phyloP scores from a whole-genome alignment of 2,329 filamentous ascomycete species.

The Harringtonia aguacate region DNA sequence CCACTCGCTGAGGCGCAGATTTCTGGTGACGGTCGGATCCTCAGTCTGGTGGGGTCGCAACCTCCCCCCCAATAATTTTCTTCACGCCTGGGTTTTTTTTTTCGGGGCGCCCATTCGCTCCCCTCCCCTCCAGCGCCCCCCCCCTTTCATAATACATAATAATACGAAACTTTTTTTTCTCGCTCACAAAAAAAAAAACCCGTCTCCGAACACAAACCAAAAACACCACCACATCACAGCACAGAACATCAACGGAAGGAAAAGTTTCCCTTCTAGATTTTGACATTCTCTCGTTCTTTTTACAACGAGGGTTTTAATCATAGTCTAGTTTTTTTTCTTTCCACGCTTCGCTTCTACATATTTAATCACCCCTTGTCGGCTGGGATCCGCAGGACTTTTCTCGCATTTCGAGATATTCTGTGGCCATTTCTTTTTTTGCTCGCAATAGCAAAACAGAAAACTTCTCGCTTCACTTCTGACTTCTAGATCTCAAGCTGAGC shows the following conservation, averaged over 20 bases:
- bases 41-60: neutral
- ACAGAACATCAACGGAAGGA: neutral
- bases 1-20: neutral
- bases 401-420: conserved; percentile 16
- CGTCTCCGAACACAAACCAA: conserved; percentile 3
- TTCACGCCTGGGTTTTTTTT: conserved; percentile 4
- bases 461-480: conserved; percentile 18
- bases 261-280: conserved; percentile 3
- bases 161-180: conserved; percentile 4
- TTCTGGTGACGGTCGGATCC: too few relatives aligned
- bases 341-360: conserved; percentile 16
- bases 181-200: conserved; percentile 6
- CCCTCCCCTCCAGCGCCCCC: too few relatives aligned
- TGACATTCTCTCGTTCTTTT: conserved; percentile 8
- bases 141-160: conserved; percentile 4
- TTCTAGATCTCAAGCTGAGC: conserved; percentile 66
- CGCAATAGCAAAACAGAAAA: conserved; percentile 29
- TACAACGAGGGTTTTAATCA: neutral
- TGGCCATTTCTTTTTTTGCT: conserved; percentile 19
- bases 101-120: conserved; percentile 1
- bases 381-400: conserved; percentile 19
- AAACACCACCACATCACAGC: neutral
- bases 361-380: conserved; percentile 14
- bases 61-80: neutral
- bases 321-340: conserved; percentile 5